Base-by-base conservation (phyloP, 139 green algal genomes). In the Nannochloris sp. region DNA sequence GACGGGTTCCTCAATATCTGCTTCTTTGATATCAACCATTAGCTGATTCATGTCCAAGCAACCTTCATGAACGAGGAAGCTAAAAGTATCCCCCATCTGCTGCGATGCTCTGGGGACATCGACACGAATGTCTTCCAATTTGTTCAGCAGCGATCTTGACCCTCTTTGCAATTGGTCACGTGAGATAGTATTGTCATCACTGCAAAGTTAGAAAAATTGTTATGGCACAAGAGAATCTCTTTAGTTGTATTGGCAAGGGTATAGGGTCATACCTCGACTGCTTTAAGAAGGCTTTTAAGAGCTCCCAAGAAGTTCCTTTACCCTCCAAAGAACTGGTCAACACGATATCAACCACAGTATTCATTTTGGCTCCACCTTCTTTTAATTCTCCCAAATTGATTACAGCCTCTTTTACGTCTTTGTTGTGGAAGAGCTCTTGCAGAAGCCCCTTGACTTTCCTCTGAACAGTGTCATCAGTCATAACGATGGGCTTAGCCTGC, bases 91-190 rank as follows among this genome's bases (percentile, higher is more conserved):
- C 10, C 71, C 76, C 49, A 78, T 58, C 58, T 69, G 68, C n/a
- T 48, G 11, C 18, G 73, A 66, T 14, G 73, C 70, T 49, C 72
- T 78, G 54, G 67, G 67, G 18, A 73, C 68, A 51, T 78, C 70
- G 29, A 84, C 46, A 19, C 51, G 50, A 15, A 65, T 36, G 43
- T 75, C 49, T n/a, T 77, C 64, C 31, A 79, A 61, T 23, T 36
- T 44, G 48, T 73, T 53, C 29, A 79, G 40, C 44, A 72, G 31
- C 31, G 19, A 36, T 8, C 67, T 50, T 9, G 54, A 24, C 10
- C 67, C 67, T 4, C 23, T 4, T 37, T 66, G 44, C n/a, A 75
- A 15, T n/a, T 61, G 65, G 25, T 56, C 36, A 49, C n/a, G 27
- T 8, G 5, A 21, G 23, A 62, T 44, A 27, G 46, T 29, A 24